These are phyloP conservation scores for Phlebopus sp. DNA, from an alignment of 1,284 basidiomycete genomes.

Conservation along the genomic window DNA sequence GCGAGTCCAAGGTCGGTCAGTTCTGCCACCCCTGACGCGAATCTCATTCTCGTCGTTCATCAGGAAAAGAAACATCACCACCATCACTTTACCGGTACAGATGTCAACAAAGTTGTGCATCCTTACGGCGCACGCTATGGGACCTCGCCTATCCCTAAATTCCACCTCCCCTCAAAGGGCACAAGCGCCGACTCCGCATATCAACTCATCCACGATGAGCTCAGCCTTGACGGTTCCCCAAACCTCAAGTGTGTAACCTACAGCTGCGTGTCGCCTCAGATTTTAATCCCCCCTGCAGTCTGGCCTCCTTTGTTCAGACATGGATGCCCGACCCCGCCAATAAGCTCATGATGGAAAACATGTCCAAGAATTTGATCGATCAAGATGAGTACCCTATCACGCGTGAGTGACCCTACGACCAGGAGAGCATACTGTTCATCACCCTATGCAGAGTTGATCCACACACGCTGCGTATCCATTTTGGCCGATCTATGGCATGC, in stretches of 20 bases:
- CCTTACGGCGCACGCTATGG: constrained; percentile 67
- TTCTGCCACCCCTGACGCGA: neutral
- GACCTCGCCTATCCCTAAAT: constrained; percentile 64
- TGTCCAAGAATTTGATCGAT: constrained; percentile 88
- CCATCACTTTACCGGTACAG: constrained; percentile 36
- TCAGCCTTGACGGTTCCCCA: constrained; percentile 66
- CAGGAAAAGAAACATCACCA: constrained; percentile 50
- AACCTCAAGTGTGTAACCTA: constrained; percentile 40
- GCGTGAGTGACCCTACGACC: constrained; percentile 39
- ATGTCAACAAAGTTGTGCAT: constrained; percentile 36
- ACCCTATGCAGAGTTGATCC: constrained; percentile 55
- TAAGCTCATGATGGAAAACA: constrained; percentile 79
- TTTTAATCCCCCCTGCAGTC: constrained; percentile 69
- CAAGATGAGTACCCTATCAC: constrained; percentile 91
- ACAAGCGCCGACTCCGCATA: constrained; percentile 60
- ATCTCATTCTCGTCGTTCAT: constrained; percentile 1
- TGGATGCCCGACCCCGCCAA: constrained; percentile 66
- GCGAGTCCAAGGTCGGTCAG: constrained; percentile 46
- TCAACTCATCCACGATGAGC: constrained; percentile 83
- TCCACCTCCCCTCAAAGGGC: constrained; percentile 61
- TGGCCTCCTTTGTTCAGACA: constrained; percentile 79
- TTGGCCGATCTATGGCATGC: constrained; percentile 94
- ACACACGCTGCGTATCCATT: constrained; percentile 82
- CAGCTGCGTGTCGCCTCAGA: neutral
- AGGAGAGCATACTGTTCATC: constrained; percentile 1